phyloP scores from a whole-genome alignment of 2,329 filamentous ascomycete species.

The Sporothrix schenckii region DNA sequence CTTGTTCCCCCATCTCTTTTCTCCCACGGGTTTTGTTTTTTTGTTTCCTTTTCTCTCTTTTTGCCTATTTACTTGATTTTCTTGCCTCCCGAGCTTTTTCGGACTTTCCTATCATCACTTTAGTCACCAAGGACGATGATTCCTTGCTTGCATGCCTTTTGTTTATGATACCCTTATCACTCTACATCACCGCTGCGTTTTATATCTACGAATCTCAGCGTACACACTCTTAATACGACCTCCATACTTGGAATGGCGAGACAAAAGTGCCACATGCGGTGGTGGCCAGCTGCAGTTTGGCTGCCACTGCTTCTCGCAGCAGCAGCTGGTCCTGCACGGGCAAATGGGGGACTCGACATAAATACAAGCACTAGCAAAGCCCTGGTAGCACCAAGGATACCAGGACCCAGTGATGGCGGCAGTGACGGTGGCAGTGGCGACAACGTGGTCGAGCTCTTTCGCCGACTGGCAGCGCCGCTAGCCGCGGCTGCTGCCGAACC shows the following conservation, averaged over 20 bases:
- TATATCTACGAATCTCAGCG: neutral
- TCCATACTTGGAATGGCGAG: slow-evolving; percentile 16
- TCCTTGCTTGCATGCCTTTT: slow-evolving; percentile 30
- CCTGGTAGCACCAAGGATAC: neutral
- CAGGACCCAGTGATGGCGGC: neutral
- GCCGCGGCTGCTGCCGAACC: slow-evolving; percentile 1
- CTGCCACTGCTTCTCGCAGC: slow-evolving; percentile 37
- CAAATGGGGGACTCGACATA: slow-evolving; percentile 29
- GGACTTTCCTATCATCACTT: slow-evolving; percentile 1
- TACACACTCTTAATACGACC: neutral
- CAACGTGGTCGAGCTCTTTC: slow-evolving; percentile 13
- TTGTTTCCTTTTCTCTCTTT: slow-evolving; percentile 35
- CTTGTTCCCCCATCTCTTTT: slow-evolving; percentile 33
- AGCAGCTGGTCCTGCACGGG: slow-evolving; percentile 35
- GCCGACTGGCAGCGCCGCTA: slow-evolving; percentile 19
- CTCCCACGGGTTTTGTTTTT: slow-evolving; percentile 34
- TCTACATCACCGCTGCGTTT: too few species aligned
- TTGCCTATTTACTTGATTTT: slow-evolving; percentile 38
- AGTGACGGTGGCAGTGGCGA: neutral
- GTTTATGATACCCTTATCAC: slow-evolving; percentile 3
- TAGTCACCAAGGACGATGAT: slow-evolving; percentile 30
- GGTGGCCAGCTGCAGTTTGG: slow-evolving; percentile 32
- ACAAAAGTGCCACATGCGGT: slow-evolving; percentile 22
- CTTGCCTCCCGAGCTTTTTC: slow-evolving; percentile 22
- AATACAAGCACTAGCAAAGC: slow-evolving; percentile 17